Conservation (phyloP, 2,329 filamentous ascomycete genomes). For the Albifimbria verrucaria region DNA sequence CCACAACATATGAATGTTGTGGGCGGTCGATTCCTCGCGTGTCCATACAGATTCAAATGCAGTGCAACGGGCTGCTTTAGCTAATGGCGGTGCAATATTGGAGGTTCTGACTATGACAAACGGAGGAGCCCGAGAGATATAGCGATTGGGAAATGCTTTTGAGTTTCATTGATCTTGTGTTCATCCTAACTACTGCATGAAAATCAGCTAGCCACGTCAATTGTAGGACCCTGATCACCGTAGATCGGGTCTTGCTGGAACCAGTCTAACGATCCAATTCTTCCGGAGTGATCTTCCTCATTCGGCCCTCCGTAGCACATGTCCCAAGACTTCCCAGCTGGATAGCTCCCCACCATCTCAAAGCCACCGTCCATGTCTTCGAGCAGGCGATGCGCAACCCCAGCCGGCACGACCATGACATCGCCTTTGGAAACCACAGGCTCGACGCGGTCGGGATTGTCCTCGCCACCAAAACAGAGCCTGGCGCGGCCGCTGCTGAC, state of each 20-base stretch:
- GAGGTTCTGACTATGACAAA: no score
- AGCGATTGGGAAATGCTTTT: no score
- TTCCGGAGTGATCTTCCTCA: constrained; percentile 20
- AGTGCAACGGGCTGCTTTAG: no score
- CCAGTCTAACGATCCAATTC: constrained; percentile 10
- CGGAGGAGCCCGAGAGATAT: no score
- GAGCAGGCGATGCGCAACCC: constrained; percentile 61
- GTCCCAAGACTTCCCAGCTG: constrained; percentile 57
- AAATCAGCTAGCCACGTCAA: not conserved
- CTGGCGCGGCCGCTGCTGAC: constrained; percentile 55
- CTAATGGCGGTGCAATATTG: no score
- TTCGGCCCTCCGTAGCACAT: constrained; percentile 66
- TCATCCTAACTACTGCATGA: not conserved
- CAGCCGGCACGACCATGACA: constrained; percentile 62
- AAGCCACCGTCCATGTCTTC: constrained; percentile 54
- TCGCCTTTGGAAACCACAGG: constrained; percentile 55
- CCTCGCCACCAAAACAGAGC: constrained; percentile 65
- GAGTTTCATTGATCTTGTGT: no score
- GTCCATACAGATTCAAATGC: no score
- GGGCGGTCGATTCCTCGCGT: no score
- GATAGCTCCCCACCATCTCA: constrained; percentile 67
- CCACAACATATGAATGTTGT: no score
- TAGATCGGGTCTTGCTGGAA: constrained; percentile 17
- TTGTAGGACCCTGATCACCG: constrained; percentile 9
- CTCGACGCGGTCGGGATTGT: constrained; percentile 56